Base-by-base conservation (phyloP, 768 basidiomycete species). In the Lentinula guzmanii region DNA sequence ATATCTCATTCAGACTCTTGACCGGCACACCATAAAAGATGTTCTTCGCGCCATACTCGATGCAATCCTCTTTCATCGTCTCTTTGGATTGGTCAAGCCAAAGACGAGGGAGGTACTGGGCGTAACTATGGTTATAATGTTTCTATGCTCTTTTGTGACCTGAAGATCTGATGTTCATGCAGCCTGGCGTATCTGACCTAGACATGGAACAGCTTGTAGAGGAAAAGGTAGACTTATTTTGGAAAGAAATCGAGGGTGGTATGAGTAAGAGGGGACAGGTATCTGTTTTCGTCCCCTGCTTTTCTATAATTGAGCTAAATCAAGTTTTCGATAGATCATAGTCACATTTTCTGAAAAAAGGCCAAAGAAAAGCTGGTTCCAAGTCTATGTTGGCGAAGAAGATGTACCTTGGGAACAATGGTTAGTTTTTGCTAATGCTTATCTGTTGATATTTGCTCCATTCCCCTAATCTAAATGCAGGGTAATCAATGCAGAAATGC, bases 361-460 rank as follows among this genome's bases (percentile, higher is more conserved):
- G 52, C 82, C 84, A 9, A 88, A 86, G 72, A 93, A 90, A 72
- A 82, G 84, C 15, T 92, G 91, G 91, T 90, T 91, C 66, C 81
- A 81, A 56, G 82, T 83, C 10, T 86, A 86, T 43, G 77, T 80
- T 65, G 86, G 81, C 1, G 89, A 93, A 74, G 91, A 93, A 69
- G 90, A 93, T 28, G 83, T 92, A 13, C 85, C 90, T 57, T 93
- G 91, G 91, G 92, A 93, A 70, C 86, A 90, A 72, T 93, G 91
- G 91, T 90, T 11, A 5, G 76, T 61, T 11, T 16, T 34, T 52
- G 28, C 52, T 8, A 24, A 46, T 60, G 28, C 39, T 5, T 43
- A 43, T 43, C 13, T 18, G 42, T 15, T n/a, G 15, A 24, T n/a
- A 2, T 28, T 4, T 8, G 11, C 57, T 34, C 51, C 52, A 43